Evolutionary conservation across 2,329 filamentous ascomycete genomes (phyloP).

Genomic region (Coniella vitis): DNA sequence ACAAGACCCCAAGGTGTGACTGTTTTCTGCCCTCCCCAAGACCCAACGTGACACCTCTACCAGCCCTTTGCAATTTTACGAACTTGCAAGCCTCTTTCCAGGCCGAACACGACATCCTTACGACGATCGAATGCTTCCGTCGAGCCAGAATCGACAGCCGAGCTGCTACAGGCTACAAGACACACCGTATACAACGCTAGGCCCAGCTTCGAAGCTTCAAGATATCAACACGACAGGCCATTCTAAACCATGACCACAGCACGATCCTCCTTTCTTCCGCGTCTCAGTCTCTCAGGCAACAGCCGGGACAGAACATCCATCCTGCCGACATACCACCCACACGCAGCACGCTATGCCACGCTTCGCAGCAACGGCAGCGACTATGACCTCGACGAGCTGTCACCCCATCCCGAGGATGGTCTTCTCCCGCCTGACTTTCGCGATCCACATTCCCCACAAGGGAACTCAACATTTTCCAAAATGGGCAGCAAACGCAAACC

Average conservation of each 20-base stretch:
- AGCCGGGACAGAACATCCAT: conserved; percentile 17
- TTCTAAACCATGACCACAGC: conserved; percentile 20
- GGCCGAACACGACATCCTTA: too few species aligned
- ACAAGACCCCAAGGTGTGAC: too few species aligned
- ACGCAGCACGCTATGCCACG: conserved; percentile 17
- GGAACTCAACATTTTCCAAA: background rate
- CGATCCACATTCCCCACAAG: conserved; percentile 4
- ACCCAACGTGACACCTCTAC: too few species aligned
- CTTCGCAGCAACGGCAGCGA: conserved; percentile 26
- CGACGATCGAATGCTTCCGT: too few species aligned
- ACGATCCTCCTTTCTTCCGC: conserved; percentile 25
- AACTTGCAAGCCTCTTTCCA: too few species aligned
- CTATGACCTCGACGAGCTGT: conserved; percentile 28
- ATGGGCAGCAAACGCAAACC: conserved; percentile 13
- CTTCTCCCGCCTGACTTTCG: conserved; percentile 16
- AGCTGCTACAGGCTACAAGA: too few species aligned
- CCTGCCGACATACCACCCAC: conserved; percentile 22
- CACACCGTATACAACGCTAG: too few species aligned
- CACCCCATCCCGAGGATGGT: conserved; percentile 23
- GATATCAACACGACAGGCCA: too few species aligned
- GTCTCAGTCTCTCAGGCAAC: conserved; percentile 22
- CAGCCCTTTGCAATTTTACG: too few species aligned
- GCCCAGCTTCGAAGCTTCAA: too few species aligned
- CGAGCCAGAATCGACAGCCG: too few species aligned
- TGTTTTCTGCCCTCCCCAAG: too few species aligned